phyloP scores from a whole-genome alignment of 2,329 filamentous ascomycete genomes.

The Xylaria digitata region DNA sequence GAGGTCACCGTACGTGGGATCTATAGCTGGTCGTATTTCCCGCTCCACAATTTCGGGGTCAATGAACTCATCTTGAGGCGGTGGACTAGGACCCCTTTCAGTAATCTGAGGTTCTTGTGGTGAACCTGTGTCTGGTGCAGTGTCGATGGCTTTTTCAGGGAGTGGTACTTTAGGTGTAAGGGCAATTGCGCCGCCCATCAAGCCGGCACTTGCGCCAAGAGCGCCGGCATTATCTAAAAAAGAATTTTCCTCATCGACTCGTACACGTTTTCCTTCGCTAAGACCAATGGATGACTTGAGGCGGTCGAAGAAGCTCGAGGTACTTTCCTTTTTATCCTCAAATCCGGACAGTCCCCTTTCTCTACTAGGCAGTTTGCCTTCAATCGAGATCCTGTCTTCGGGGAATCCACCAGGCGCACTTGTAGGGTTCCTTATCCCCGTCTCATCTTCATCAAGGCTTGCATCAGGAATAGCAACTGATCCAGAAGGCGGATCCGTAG shows the following conservation, averaged over 20 bases:
- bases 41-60: slow-evolving; percentile 70
- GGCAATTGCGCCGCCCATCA: slow-evolving; percentile 62
- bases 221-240: slow-evolving; percentile 80
- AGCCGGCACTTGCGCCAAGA: slow-evolving; percentile 76
- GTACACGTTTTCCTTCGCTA: slow-evolving; percentile 47
- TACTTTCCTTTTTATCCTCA: slow-evolving; percentile 54
- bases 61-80: slow-evolving; percentile 54
- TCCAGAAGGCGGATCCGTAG: slow-evolving; percentile 40
- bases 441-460: slow-evolving; percentile 43
- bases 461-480: slow-evolving; percentile 31
- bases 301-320: slow-evolving; percentile 62
- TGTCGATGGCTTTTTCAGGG: slow-evolving; percentile 60
- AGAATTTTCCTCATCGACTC: slow-evolving; percentile 63
- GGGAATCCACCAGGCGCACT: slow-evolving; percentile 52
- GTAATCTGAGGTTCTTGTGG: slow-evolving; percentile 41
- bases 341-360: slow-evolving; percentile 36
- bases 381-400: slow-evolving; percentile 50
- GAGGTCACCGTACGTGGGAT: slow-evolving; percentile 73
- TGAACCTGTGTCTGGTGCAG: slow-evolving; percentile 55
- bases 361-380: not conserved
- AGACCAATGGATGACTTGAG: slow-evolving; percentile 58
- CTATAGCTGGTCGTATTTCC: slow-evolving; percentile 72
- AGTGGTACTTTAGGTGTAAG: slow-evolving; percentile 54
- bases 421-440: slow-evolving; percentile 55
- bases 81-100: slow-evolving; percentile 39